phyloP scores from a whole-genome alignment of 73 alveolate genomes.

The Tetrahymena borealis region DNA sequence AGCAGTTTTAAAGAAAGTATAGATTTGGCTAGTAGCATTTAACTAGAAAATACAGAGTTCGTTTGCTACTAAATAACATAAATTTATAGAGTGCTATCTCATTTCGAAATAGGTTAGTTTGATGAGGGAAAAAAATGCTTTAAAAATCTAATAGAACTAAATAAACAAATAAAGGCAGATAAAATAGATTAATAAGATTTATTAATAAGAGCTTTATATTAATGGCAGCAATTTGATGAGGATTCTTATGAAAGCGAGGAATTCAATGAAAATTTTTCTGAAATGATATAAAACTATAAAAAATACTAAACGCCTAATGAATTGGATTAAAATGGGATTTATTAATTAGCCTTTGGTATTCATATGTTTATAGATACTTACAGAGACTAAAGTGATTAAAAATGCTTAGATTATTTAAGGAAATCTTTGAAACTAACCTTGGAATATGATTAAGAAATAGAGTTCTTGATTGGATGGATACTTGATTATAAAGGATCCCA shows the following conservation, averaged over 20 bases:
- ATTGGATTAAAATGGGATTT: not conserved
- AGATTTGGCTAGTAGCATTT: no score
- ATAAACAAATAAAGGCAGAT: no score
- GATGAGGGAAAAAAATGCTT: no score
- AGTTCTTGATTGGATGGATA: not conserved
- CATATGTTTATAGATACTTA: not conserved
- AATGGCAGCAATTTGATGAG: no score
- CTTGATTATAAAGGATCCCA: not conserved
- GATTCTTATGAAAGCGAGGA: not conserved
- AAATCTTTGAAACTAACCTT: not conserved
- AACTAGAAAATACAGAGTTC: no score
- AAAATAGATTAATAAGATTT: no score
- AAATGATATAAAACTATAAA: not conserved
- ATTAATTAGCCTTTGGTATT: not conserved
- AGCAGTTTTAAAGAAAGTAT: no score
- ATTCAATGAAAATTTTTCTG: not conserved
- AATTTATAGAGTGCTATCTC: no score
- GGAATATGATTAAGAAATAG: not conserved
- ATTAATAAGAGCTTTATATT: no score
- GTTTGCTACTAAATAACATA: no score
- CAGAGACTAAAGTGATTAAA: not conserved
- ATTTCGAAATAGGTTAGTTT: no score
- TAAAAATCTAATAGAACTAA: no score
- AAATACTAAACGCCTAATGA: not conserved
- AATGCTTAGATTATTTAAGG: not conserved